Evolutionary conservation across 1,284 basidiomycete genomes (phyloP), one percentile per base, ranked within the genome.

Genomic region (Albatrellus sp.): DNA sequence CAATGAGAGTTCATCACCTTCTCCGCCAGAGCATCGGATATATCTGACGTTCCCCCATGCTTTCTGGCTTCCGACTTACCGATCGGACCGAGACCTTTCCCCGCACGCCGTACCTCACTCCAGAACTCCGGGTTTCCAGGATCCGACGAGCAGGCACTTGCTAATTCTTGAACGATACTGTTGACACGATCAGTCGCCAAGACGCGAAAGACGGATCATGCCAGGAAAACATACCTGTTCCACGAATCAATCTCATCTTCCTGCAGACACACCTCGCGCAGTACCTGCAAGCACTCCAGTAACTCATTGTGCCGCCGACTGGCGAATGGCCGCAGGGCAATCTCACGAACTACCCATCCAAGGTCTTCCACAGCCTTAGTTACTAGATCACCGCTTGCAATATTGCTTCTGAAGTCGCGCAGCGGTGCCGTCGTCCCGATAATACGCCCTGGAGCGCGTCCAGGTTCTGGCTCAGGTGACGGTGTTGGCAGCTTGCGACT

Each of bases 321-420:
- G 32, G 82, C 73, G 60, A 90, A 90, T 19, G 84, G 84, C 24
- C 69, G 67, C 46, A 71, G 59, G 11, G 86, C 69, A 43, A 89
- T 73, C 55, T 90, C 82, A 47, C 67, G 67, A 37, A 92, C 74
- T 2, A 89, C 81, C 13, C 60, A 67, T 10, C 69, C 76, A 29
- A 92, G 60, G 60, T 92, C 89, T 54, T 83, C 75, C 9, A 90
- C 81, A 0, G 86, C 86, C 60, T 92, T 90, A 19, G 71, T 75
- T 40, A 90, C 86, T 13, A 89, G 63, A 57, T 90, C 87, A 0
- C 85, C 86, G 42, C 73, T 68, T 35, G 70, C 68, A 14, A 86
- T 63, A 53, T 88, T 80, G 52, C 70, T 66, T 49, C 66, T 65
- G 62, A 92, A 92, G 62, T 93, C 90, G 42, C 66, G 68, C 35